Evolutionary conservation across 805 yeast genomes (phyloP), one percentile per base, ranked within the genome.

Genomic region (Wickerhamiella lipophila): DNA sequence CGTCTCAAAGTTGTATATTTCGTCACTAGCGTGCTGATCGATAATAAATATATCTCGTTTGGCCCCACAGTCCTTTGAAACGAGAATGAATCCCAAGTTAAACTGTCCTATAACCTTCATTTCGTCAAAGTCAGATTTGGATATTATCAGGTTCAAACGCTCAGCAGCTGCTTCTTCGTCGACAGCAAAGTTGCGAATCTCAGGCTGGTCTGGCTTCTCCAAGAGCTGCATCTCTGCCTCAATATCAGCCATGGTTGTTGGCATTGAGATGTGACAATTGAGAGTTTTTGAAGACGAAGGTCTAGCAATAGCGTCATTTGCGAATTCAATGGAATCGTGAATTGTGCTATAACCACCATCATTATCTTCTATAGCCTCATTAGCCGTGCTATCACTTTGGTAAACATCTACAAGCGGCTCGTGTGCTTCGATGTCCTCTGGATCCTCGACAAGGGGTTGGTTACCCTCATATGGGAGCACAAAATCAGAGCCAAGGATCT

Each of bases 1-100:
- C 44, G 68, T 69, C 62, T 92, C 98, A 67, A 85, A 92, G 63
- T 92, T 92, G 68, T 59, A 86, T 56, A 88, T 92, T 59, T 92
- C 99, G 66, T 92, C 98, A 55, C 95, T 83, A 0, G 98, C 98
- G 67, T 92, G 99, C 64, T 92, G 99, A 62, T 92, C 99, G 43
- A 92, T 73, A 29, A 92, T 88, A 58, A 92, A 88, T 27, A 89
- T 57, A 59, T 86, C 86, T 15, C 30, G 15, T 22, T 25, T 40
- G 2, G 61, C 59, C 2, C 43, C 25, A 11, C 22, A 23, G 2
- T 30, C 22, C 46, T 78, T 69, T 2, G 76, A 73, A 0, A 84
- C 92, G 16, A 88, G 61, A n/a, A 92, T 85, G 57, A 92, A 92
- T 0, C 97, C 98, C n/a, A 83, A 65, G 62, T 92, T 92, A 67